Base-by-base conservation (phyloP, 768 basidiomycete species). In the Lentinula sp. region DNA sequence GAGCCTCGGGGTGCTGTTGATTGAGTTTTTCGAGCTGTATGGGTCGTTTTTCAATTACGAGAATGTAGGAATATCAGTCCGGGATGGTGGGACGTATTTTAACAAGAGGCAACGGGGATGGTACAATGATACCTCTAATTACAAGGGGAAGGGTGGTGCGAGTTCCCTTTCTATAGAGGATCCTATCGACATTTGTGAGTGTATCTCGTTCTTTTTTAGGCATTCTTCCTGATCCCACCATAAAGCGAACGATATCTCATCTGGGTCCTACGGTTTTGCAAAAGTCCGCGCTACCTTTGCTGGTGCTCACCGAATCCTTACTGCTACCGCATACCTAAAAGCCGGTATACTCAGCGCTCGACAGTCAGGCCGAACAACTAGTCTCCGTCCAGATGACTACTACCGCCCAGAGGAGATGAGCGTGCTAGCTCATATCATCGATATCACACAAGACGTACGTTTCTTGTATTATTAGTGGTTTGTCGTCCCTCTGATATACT, bases 11-110 rank as follows among this genome's bases (percentile, higher is more conserved):
- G 91, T 95, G n/a, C 76, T 99, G 59, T 81, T 97, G 49, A 84
- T 98, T 79, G 97, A 99, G 73, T 98, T 98, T 71, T 97, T 98
- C 69, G 95, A 98, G 77, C 79, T 96, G 12, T 98, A 98, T 71
- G 96, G 95, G 15, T 78, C 81, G 53, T 86, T 86, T 71, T 98
- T 98, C 82, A 95, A 95, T 72, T 97, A 93, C 66, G 84, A 88
- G 58, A 86, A 91, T 68, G 85, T 88, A 16, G 96, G 96, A 8
- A 92, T 99, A 64, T 94, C 93, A 12, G 71, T 98, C 20, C 81
- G 89, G 43, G 83, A 91, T 39, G 93, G 95, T 3, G 97, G 97
- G 16, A 86, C 83, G 36, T 98, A 98, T 74, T 98, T 87, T 68
- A 83, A 77, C 72, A 98, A 98, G 73, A 74, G 79, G 57, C 78